phyloP scores from a whole-genome alignment of 2,329 filamentous ascomycete species.

The Elsinoe fawcettii region DNA sequence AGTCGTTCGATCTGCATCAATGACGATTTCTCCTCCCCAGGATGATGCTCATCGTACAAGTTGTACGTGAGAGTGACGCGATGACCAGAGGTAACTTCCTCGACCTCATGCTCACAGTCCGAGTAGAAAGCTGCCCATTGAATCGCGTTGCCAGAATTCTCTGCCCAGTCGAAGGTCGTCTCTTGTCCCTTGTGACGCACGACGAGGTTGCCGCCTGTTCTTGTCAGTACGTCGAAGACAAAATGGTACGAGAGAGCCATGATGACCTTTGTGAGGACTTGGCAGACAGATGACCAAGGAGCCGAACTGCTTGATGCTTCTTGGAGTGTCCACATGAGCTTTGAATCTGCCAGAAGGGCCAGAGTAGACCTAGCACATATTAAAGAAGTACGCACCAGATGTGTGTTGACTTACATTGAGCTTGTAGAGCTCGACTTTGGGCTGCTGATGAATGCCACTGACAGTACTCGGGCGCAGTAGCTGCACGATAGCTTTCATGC shows the following conservation, averaged over 20 bases:
- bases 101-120: slow-evolving; percentile 48
- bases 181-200: not conserved
- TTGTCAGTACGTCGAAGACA: not conserved
- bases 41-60: not conserved
- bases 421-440: not conserved
- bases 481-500: not conserved
- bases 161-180: not conserved
- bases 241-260: not conserved
- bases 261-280: not conserved
- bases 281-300: slow-evolving; percentile 24
- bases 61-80: slow-evolving; percentile 55
- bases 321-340: slow-evolving; percentile 26
- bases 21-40: not conserved
- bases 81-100: slow-evolving; percentile 44
- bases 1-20: not conserved
- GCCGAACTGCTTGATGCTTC: slow-evolving; percentile 22
- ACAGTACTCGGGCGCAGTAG: not conserved
- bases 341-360: slow-evolving; percentile 21
- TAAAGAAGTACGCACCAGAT: slow-evolving; percentile 18
- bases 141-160: slow-evolving; percentile 17
- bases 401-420: not conserved
- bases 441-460: not conserved
- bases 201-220: not conserved
- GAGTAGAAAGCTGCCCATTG: slow-evolving; percentile 48
- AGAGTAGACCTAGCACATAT: slow-evolving; percentile 47